Conservation (phyloP, 2,329 filamentous ascomycete species). For the Aspergillus aculeatinus region DNA sequence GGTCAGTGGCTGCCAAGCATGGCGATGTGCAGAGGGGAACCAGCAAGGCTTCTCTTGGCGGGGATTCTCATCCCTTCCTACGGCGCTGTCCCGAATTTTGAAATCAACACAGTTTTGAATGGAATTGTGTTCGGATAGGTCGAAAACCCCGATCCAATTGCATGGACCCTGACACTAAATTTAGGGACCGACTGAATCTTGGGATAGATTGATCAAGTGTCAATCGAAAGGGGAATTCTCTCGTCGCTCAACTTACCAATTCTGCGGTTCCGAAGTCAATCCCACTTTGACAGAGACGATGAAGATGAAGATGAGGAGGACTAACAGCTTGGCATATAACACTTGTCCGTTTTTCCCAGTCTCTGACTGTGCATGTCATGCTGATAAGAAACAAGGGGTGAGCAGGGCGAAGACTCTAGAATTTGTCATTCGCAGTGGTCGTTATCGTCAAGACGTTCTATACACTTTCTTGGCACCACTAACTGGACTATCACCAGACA, state of each 20-base stretch:
- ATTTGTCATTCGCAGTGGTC: neutral
- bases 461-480: neutral
- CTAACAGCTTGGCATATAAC: neutral
- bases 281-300: neutral
- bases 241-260: neutral
- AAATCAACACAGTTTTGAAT: neutral
- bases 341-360: too few relatives aligned
- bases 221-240: neutral
- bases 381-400: neutral
- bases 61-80: neutral
- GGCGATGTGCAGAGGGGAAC: neutral
- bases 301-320: neutral
- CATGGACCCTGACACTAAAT: neutral
- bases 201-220: neutral
- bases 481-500: neutral
- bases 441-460: neutral
- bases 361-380: neutral
- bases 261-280: neutral
- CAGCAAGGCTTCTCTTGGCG: slow-evolving; percentile 11
- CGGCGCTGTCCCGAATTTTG: neutral
- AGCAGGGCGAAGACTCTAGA: neutral
- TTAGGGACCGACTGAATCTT: neutral
- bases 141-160: neutral
- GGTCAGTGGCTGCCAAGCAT: slow-evolving; percentile 7
- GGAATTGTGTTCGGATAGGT: neutral